These are phyloP conservation scores for Pichia sp. DNA, from an alignment of 1,139 yeast species.

Conservation along the genomic window DNA sequence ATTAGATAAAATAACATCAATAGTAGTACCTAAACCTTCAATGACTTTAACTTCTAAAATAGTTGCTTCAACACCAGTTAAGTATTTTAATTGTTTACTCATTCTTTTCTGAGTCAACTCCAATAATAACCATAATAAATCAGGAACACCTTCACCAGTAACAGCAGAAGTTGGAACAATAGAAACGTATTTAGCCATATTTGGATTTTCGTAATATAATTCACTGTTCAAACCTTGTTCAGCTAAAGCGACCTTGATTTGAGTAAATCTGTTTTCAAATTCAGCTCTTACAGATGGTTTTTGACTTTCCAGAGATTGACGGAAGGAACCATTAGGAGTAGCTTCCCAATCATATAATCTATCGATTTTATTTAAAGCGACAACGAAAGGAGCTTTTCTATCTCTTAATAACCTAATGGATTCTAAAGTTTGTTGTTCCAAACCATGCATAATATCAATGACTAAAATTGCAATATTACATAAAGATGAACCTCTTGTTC, in stretches of 20 bases:
- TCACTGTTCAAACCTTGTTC: constrained; percentile 99
- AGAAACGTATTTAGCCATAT: constrained; percentile 86
- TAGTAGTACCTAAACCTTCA: constrained; percentile 98
- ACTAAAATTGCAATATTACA: constrained; percentile 99
- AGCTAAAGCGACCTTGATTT: constrained; percentile 84
- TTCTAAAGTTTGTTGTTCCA: constrained; percentile 95
- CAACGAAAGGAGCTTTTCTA: constrained; percentile 95
- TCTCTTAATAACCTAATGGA: constrained; percentile 87
- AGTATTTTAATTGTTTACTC: constrained; percentile 97
- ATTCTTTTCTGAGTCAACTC: constrained; percentile 97
- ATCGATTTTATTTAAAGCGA: constrained; percentile 94
- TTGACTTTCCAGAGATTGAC: constrained; percentile 86
- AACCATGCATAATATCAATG: constrained; percentile 97
- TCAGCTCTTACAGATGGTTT: constrained; percentile 80
- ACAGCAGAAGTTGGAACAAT: constrained; percentile 98
- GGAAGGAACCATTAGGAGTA: constrained; percentile 87
- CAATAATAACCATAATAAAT: constrained; percentile 88
- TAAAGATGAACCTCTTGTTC: constrained; percentile 97
- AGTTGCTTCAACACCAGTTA: constrained; percentile 91
- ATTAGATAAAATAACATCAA: constrained; percentile 93
- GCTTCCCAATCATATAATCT: constrained; percentile 93
- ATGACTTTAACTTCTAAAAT: constrained; percentile 96
- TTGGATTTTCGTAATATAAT: constrained; percentile 89
- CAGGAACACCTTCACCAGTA: constrained; percentile 99
- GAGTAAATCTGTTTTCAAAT: constrained; percentile 79